Conservation (phyloP, 1,284 basidiomycete genomes). For the Trichosporon coremiiforme region DNA sequence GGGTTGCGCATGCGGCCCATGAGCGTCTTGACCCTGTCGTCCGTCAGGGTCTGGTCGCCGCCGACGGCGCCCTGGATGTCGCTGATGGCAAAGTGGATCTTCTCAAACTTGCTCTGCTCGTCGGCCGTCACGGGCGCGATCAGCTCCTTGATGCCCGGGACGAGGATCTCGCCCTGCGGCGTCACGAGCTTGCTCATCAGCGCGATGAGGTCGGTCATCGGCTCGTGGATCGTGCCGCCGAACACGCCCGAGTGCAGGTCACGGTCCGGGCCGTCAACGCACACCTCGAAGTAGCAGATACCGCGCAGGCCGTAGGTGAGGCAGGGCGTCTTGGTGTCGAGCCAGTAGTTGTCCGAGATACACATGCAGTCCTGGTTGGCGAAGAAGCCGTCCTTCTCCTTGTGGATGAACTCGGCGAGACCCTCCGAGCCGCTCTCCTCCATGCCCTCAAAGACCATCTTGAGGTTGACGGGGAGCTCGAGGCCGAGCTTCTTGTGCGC, state of each 20-base stretch:
- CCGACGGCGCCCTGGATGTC: constrained; percentile 84
- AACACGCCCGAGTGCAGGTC: constrained; percentile 94
- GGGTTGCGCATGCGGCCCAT: constrained; percentile 64
- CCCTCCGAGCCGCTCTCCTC: constrained; percentile 95
- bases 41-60: constrained; percentile 71
- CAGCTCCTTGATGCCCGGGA: constrained; percentile 89
- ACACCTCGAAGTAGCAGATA: constrained; percentile 83
- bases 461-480: constrained; percentile 88
- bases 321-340: constrained; percentile 58
- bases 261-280: constrained; percentile 77
- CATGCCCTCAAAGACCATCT: constrained; percentile 98
- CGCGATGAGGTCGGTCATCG: constrained; percentile 66
- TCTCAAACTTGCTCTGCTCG: constrained; percentile 72
- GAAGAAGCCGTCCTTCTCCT: constrained; percentile 82
- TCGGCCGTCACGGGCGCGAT: constrained; percentile 74
- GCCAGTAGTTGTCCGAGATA: constrained; percentile 66
- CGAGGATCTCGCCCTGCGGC: constrained; percentile 77
- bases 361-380: constrained; percentile 91
- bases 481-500: constrained; percentile 74
- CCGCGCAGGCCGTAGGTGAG: constrained; percentile 68
- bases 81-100: constrained; percentile 67
- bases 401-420: constrained; percentile 83
- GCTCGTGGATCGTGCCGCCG: constrained; percentile 82
- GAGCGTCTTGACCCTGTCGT: constrained; percentile 74
- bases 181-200: constrained; percentile 77